Conservation (phyloP, 495 filamentous ascomycete species). For the Pseudoneurospora amorphoporcata region DNA sequence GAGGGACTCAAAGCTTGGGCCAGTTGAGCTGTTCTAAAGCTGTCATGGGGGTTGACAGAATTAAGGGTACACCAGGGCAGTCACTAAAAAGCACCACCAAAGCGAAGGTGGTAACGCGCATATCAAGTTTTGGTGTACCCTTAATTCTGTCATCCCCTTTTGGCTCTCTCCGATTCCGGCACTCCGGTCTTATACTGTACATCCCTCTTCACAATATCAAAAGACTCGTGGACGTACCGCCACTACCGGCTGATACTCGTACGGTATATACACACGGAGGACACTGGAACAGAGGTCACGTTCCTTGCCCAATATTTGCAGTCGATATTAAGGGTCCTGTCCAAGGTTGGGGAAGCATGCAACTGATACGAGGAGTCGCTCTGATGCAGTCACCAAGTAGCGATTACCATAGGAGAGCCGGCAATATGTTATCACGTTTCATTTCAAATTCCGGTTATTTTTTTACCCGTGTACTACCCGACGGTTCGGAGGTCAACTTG, state of each 20-base stretch:
- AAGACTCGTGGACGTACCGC: not conserved
- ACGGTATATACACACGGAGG: not conserved
- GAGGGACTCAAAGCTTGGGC: not conserved
- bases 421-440: not conserved
- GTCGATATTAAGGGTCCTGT: not conserved
- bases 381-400: not conserved
- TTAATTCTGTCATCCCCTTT: too few relatives aligned
- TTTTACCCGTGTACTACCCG: not conserved
- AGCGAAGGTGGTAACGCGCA: too few relatives aligned
- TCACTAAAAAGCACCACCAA: too few relatives aligned
- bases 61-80: too few relatives aligned
- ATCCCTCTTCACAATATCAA: not conserved
- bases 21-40: not conserved
- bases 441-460: not conserved
- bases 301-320: not conserved
- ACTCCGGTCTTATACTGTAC: not conserved
- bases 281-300: not conserved
- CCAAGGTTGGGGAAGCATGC: not conserved
- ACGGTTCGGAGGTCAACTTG: not conserved
- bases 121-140: too few relatives aligned
- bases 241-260: not conserved
- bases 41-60: not conserved
- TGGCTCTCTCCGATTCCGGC: not conserved
- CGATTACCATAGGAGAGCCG: not conserved
- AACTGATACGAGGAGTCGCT: not conserved